Percentiles rank a stretch among this genome's conserved stretches.
phyloP scores from a whole-genome alignment of 169 alveolate genomes.

The Theileria annulata region DNA sequence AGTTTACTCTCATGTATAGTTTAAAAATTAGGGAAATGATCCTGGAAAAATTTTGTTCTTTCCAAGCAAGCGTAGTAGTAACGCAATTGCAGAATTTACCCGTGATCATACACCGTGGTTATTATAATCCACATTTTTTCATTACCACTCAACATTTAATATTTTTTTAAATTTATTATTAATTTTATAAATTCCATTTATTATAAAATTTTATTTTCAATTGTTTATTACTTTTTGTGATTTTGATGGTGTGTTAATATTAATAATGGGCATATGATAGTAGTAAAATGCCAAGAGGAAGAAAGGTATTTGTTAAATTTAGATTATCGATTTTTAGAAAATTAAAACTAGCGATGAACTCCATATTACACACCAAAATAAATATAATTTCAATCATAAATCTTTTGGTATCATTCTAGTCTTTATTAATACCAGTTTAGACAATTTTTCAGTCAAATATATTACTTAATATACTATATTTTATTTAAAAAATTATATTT shows the following conservation, averaged over 20 bases:
- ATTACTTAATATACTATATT: neutral
- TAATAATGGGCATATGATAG: neutral
- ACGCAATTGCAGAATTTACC: neutral
- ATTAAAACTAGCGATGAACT: neutral
- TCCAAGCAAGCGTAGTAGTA: neutral
- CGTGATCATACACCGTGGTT: slow-evolving; percentile 7
- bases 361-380: slow-evolving; percentile 33
- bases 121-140: neutral
- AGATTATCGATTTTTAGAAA: slow-evolving; percentile 5
- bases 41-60: neutral
- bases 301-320: slow-evolving; percentile 34
- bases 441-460: neutral
- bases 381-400: slow-evolving; percentile 10
- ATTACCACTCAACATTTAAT: neutral
- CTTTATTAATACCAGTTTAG: neutral
- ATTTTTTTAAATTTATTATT: neutral
- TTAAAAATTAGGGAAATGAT: slow-evolving; percentile 6
- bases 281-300: slow-evolving; percentile 28
- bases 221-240: neutral
- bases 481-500: neutral
- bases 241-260: neutral
- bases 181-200: neutral
- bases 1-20: neutral
- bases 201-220: neutral
- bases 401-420: neutral